A percentile compares a stretch with the other conserved stretches of the same genome.
These are phyloP conservation scores for Phytophthora tentaculata DNA, from an alignment of 352 stramenopile genomes.

Conservation along the genomic window DNA sequence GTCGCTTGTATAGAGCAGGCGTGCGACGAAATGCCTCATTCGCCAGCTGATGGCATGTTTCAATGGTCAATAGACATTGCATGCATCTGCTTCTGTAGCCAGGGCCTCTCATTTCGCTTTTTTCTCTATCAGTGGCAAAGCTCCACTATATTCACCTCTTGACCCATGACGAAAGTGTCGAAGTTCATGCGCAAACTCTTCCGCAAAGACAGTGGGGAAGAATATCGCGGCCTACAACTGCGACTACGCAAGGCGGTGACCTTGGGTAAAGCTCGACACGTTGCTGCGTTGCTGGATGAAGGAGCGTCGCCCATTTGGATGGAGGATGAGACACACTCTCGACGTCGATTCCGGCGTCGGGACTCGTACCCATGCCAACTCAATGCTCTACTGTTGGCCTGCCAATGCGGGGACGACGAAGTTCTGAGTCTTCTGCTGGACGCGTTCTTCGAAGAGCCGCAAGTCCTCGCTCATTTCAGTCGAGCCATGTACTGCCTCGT, in stretches of 20 bases:
- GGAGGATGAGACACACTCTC: conserved; percentile 20
- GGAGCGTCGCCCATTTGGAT: conserved; percentile 70
- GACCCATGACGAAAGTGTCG: conserved; percentile 46
- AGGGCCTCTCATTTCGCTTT: conserved; percentile 20
- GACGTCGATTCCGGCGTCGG: conserved; percentile 18
- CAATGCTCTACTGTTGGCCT: conserved; percentile 73
- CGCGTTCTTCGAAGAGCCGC: conserved; percentile 55
- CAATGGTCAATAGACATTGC: not conserved
- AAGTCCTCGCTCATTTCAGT: conserved; percentile 55
- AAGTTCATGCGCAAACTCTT: conserved; percentile 60
- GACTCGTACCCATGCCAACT: conserved; percentile 35
- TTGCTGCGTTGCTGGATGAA: conserved; percentile 60
- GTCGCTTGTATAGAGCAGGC: conserved; percentile 18
- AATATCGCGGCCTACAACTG: conserved; percentile 38
- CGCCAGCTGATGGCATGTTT: conserved; percentile 23
- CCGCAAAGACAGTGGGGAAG: conserved; percentile 31
- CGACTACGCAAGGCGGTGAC: conserved; percentile 66
- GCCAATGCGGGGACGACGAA: conserved; percentile 50
- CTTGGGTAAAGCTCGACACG: conserved; percentile 47
- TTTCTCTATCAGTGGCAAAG: conserved; percentile 18
- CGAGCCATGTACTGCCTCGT: conserved; percentile 74
- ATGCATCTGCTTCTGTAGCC: conserved; percentile 6
- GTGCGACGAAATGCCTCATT: conserved; percentile 4
- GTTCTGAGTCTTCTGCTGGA: conserved; percentile 69
- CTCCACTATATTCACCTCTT: conserved; percentile 11